Base-by-base conservation (phyloP, 495 filamentous ascomycete species). In the Penicilliopsis zonata region DNA sequence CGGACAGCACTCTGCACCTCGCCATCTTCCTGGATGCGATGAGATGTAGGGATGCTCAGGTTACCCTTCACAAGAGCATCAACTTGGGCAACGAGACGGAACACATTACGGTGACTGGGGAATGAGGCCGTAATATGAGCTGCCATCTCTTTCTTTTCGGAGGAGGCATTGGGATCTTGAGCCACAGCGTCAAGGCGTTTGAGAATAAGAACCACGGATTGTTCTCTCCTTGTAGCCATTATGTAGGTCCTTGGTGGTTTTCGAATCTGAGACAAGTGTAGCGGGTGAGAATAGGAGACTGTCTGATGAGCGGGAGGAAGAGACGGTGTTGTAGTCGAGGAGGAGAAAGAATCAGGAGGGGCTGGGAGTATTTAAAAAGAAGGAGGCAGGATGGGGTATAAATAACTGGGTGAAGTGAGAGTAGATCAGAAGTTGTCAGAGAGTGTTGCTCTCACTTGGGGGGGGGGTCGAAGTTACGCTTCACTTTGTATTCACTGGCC, bases 21-120 rank as follows among this genome's bases (percentile, higher is more conserved):
- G 7, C n/a, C 10, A 9, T 20, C 8, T 8, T 15, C 24, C 25
- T 34, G 3, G 9, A n/a, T 13, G 28, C 34, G 22, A 38, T 51
- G 47, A 33, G 41, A 41, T 18, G 41, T 33, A 30, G 43, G 29
- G 30, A 42, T 35, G 2, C 32, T 2, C 2, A 28, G 18, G 8
- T 40, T 32, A 2, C 31, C 47, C n/a, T 23, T 27, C 18, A 22
- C 37, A 16, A 47, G 31, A 18, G 37, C 25, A 35, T 28, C 26
- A 9, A 38, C 22, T 24, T 51, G 47, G 18, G 44, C 47, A 41
- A 51, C 41, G 14, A 51, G 44, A 7, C 38, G 38, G 23, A 29
- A 41, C 12, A 18, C 16, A 28, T 44, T 47, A 9, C 21, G 34
- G 13, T 44, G 43, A 5, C 18, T 10, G 12, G n/a, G 14, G 22